phyloP scores from a whole-genome alignment of 1,139 yeast genomes.

The Suhomyces terraborum region DNA sequence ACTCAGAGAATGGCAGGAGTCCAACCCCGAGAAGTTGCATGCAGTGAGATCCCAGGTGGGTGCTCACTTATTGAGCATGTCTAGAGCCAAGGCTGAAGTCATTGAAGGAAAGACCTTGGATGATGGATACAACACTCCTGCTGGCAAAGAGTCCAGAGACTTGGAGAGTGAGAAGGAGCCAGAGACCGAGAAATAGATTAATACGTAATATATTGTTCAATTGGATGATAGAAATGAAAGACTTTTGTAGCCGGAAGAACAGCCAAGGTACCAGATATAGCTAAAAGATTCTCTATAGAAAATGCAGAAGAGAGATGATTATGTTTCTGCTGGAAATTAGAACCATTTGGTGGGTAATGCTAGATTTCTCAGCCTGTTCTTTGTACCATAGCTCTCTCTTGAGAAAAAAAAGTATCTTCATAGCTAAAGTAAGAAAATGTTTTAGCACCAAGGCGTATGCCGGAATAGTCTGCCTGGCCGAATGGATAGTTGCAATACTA shows the following conservation, averaged over 20 bases:
- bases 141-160: slow-evolving; percentile 21
- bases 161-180: slow-evolving; percentile 25
- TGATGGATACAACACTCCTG: slow-evolving; percentile 28
- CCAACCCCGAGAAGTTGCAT: slow-evolving; percentile 69
- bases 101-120: slow-evolving; percentile 33
- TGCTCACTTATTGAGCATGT: slow-evolving; percentile 34
- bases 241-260: no score
- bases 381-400: no score
- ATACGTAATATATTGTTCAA: not conserved
- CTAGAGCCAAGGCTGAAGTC: slow-evolving; percentile 25
- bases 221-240: no score
- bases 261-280: not conserved
- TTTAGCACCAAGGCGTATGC: no score
- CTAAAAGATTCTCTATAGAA: not conserved
- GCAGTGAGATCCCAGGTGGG: slow-evolving; percentile 62
- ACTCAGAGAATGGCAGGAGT: slow-evolving; percentile 69
- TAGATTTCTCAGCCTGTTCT: no score
- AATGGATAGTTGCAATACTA: no score
- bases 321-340: no score
- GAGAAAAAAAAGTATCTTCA: no score
- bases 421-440: no score
- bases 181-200: slow-evolving; percentile 1
- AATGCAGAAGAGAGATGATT: no score
- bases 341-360: no score
- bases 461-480: no score